Evolutionary conservation across 1,139 yeast genomes (phyloP), one percentile per base, ranked within the genome.

Genomic region (Kodamaea suecica): DNA sequence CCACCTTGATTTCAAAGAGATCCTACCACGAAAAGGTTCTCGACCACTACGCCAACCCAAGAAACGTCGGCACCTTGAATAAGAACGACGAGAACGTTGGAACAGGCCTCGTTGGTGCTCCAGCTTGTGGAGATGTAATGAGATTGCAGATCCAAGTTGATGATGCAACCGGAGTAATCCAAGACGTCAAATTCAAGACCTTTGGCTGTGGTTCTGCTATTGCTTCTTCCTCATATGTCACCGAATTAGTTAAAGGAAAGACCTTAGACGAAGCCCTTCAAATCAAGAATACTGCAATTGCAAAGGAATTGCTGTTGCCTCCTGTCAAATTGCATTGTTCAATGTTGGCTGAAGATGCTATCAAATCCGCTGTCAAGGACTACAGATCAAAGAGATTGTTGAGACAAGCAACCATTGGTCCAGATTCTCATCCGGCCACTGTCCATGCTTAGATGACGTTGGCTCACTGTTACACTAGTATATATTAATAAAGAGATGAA

Each of bases 81-180:
- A 88, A 90, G 65, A 73, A 72, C 43, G 77, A 79, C 42, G 53
- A 63, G 16, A 77, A 80, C 48, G 97, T 92, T n/a, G 98, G 98
- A 30, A 92, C 98, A 2, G 98, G 98, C 2, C 75, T 92, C 30
- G 98, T 92, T 13, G 92, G 98, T 36, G 98, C 98, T 0, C 98
- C 98, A 38, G 98, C 98, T 1, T 92, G 98, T 69, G 98, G 98
- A 40, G 98, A 92, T 68, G 98, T 92, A 35, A 92, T 92, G 97
- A 83, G 95, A 65, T 75, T 92, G 48, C 98, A 92, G 61, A 92
- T 92, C 53, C 80, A 90, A 56, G 98, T 92, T 12, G 82, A 82
- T 49, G 97, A 88, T 50, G 81, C 76, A 38, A 80, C 95, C 23
- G 98, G 98, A 2, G 73, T 85, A 39, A 92, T 92, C 52, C 80